A percentile compares a stretch with the other conserved stretches of the same genome.
These are phyloP conservation scores for Imleria badia DNA, from an alignment of 768 basidiomycete species.

Conservation along the genomic window DNA sequence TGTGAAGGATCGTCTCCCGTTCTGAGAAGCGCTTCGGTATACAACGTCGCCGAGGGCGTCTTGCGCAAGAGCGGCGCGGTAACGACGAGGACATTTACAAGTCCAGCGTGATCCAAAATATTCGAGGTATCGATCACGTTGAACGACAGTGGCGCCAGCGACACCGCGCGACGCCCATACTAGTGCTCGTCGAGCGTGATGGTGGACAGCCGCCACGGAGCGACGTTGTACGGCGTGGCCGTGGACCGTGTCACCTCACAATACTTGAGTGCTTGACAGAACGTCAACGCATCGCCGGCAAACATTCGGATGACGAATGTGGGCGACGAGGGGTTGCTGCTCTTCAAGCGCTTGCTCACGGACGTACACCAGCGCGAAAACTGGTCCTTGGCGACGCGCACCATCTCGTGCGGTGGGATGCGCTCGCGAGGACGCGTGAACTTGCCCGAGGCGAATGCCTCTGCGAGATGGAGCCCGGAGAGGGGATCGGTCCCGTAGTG, in stretches of 20 bases:
- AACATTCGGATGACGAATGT: conserved; percentile 30
- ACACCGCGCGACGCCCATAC: conserved; percentile 14
- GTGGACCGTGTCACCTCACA: conserved; percentile 7
- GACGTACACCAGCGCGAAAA: conserved; percentile 28
- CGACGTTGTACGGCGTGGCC: conserved; percentile 19
- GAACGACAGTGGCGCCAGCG: conserved; percentile 26
- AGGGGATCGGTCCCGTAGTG: conserved; percentile 33
- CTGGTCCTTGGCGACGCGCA: conserved; percentile 19
- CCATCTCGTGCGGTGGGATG: conserved; percentile 8
- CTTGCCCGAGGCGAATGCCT: conserved; percentile 16
- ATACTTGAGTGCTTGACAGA: conserved; percentile 23
- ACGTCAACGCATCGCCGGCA: conserved; percentile 27
- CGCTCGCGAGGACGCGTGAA: neutral
- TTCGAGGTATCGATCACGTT: conserved; percentile 35
- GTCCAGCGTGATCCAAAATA: conserved; percentile 24
- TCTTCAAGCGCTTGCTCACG: conserved; percentile 11
- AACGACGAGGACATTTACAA: conserved; percentile 28
- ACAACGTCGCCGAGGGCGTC: conserved; percentile 23
- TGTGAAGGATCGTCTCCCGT: conserved; percentile 11
- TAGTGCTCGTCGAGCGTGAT: conserved; percentile 19
- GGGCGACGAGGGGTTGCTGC: conserved; percentile 8
- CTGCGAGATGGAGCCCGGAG: conserved; percentile 32
- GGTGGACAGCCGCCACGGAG: conserved; percentile 24
- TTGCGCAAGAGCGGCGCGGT: conserved; percentile 22
- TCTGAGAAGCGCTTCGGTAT: conserved; percentile 27